Percentiles rank a stretch among this genome's conserved stretches.
Evolutionary conservation across 352 stramenopile species (phyloP).

Genomic region (Phytophthora sojae): DNA sequence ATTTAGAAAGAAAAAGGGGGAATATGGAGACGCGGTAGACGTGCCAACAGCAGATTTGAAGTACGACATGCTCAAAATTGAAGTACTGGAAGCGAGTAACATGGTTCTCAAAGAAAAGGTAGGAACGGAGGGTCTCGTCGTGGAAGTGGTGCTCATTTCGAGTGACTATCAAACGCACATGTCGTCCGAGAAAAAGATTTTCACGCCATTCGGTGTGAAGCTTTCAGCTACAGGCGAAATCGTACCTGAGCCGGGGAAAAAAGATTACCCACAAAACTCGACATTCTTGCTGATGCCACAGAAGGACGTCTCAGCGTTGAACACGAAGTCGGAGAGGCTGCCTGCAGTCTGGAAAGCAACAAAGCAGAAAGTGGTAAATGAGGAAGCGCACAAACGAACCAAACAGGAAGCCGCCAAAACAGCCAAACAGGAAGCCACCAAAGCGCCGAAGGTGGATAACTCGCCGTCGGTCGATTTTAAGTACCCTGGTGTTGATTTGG

Average conservation of each 20-base stretch:
- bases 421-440: conserved; percentile 8
- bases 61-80: conserved; percentile 52
- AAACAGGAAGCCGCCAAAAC: conserved; percentile 6
- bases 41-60: conserved; percentile 50
- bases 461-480: conserved; percentile 37
- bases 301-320: neutral
- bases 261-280: conserved; percentile 39
- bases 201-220: conserved; percentile 50
- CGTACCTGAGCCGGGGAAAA: conserved; percentile 30
- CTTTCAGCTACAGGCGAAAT: conserved; percentile 59
- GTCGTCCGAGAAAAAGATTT: conserved; percentile 21
- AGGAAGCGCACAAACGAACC: neutral
- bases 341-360: neutral
- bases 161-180: conserved; percentile 51
- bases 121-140: conserved; percentile 34
- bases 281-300: conserved; percentile 28
- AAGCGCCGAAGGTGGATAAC: conserved; percentile 2
- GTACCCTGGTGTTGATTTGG: conserved; percentile 50
- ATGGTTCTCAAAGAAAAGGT: conserved; percentile 50
- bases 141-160: conserved; percentile 59
- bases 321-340: neutral
- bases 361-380: neutral
- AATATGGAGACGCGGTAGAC: conserved; percentile 1
- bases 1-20: neutral
- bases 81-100: conserved; percentile 60